Conservation (phyloP, 2,329 filamentous ascomycete species). For the Epichloe baconii region DNA sequence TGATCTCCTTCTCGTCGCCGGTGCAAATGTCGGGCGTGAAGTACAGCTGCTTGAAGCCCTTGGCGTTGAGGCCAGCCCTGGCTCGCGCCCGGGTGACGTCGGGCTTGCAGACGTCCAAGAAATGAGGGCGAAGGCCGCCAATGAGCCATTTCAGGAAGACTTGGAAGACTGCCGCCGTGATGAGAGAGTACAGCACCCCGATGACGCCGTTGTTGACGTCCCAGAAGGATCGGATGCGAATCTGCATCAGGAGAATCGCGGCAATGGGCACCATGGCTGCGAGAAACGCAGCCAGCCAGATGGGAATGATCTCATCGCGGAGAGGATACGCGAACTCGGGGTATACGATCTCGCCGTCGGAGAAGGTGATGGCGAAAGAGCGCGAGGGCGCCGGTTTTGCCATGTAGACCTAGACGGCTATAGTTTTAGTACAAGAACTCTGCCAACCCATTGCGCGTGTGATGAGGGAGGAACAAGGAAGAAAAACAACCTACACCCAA, state of each 20-base stretch:
- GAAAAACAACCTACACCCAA: conserved; percentile 40
- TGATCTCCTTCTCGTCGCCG: conserved; percentile 48
- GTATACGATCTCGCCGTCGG: conserved; percentile 54
- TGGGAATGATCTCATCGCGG: conserved; percentile 57
- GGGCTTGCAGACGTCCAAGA: conserved; percentile 57
- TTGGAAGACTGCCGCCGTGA: conserved; percentile 61
- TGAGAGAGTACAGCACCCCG: conserved; percentile 56
- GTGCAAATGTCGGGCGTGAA: conserved; percentile 60
- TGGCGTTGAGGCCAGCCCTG: conserved; percentile 28
- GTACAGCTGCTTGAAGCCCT: conserved; percentile 48
- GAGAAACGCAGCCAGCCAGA: conserved; percentile 55
- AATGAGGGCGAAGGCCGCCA: conserved; percentile 59
- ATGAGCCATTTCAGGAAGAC: conserved; percentile 67
- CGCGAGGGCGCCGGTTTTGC: conserved; percentile 48
- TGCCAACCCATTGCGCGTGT: no score
- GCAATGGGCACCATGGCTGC: conserved; percentile 51
- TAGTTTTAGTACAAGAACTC: neutral
- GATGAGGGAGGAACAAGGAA: neutral
- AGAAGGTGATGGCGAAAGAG: conserved; percentile 50
- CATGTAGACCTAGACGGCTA: conserved; percentile 38
- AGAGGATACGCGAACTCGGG: conserved; percentile 60
- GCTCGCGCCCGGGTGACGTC: conserved; percentile 12
- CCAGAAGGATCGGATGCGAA: conserved; percentile 56
- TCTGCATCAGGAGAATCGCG: conserved; percentile 52
- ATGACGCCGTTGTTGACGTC: conserved; percentile 58